phyloP scores from a whole-genome alignment of 441 rosid genomes.

The Croton laevigatus region DNA sequence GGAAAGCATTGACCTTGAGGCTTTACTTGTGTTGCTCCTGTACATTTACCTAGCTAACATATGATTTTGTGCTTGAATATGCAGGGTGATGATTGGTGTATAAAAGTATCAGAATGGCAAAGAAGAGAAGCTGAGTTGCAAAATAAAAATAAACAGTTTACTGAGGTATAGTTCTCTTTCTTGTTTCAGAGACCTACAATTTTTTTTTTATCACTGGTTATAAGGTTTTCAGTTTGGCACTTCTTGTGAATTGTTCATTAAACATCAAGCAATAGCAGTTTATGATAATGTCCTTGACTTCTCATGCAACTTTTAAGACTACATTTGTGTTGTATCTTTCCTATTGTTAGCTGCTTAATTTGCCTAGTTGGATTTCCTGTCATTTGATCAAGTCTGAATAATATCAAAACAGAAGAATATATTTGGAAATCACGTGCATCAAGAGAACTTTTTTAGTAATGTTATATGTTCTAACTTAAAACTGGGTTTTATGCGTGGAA shows the following conservation, averaged over 20 bases:
- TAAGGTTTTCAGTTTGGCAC: not conserved
- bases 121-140: slow-evolving; percentile 43
- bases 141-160: slow-evolving; percentile 37
- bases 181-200: not conserved
- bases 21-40: not conserved
- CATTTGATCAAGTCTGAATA: not conserved
- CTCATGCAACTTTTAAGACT: not conserved
- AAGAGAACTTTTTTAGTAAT: not conserved
- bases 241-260: not conserved
- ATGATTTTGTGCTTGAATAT: slow-evolving; percentile 11
- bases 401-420: not conserved
- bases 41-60: not conserved
- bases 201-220: not conserved
- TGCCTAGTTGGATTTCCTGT: not conserved
- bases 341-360: not conserved
- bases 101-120: slow-evolving; percentile 50
- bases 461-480: not conserved
- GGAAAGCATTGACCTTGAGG: not conserved
- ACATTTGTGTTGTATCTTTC: not conserved
- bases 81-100: slow-evolving; percentile 44
- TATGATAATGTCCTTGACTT: slow-evolving; percentile 6
- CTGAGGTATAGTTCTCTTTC: slow-evolving; percentile 36
- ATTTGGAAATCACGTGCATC: not conserved
- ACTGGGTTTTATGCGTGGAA: not conserved
- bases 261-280: not conserved